phyloP scores from a whole-genome alignment of 352 stramenopile species.

The Pythium apleroticum region DNA sequence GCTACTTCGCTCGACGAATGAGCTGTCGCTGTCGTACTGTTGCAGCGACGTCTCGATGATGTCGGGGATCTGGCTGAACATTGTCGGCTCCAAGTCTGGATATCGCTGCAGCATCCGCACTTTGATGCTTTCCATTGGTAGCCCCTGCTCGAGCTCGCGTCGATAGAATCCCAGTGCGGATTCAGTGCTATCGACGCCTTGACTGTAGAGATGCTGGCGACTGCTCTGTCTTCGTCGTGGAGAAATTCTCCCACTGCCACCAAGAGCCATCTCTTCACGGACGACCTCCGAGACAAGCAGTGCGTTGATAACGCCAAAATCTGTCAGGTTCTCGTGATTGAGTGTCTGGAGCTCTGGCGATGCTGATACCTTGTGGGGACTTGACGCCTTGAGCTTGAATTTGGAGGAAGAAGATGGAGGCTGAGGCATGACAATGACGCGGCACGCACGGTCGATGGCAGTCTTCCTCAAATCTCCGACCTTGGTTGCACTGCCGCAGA shows the following conservation, averaged over 20 bases:
- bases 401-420: slow-evolving; percentile 3
- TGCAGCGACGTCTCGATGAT: slow-evolving; percentile 39
- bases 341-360: slow-evolving; percentile 9
- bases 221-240: slow-evolving; percentile 27
- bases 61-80: slow-evolving; percentile 41
- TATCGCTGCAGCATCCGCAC: slow-evolving; percentile 49
- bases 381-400: slow-evolving; percentile 19
- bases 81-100: slow-evolving; percentile 44
- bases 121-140: slow-evolving; percentile 60
- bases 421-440: slow-evolving; percentile 25
- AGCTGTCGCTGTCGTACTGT: slow-evolving; percentile 32
- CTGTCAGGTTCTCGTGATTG: slow-evolving; percentile 22
- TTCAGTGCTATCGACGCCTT: slow-evolving; percentile 4
- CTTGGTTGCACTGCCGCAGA: slow-evolving; percentile 19
- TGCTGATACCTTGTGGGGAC: background rate
- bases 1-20: background rate
- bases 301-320: slow-evolving; percentile 35
- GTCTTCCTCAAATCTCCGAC: slow-evolving; percentile 22
- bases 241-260: slow-evolving; percentile 6
- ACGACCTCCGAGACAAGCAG: slow-evolving; percentile 28
- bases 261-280: slow-evolving; percentile 15
- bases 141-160: slow-evolving; percentile 47
- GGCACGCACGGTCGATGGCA: slow-evolving; percentile 19
- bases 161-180: slow-evolving; percentile 29
- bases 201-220: slow-evolving; percentile 15